Conservation (phyloP, 257 asterid species). For the Capsicum pubescens region DNA sequence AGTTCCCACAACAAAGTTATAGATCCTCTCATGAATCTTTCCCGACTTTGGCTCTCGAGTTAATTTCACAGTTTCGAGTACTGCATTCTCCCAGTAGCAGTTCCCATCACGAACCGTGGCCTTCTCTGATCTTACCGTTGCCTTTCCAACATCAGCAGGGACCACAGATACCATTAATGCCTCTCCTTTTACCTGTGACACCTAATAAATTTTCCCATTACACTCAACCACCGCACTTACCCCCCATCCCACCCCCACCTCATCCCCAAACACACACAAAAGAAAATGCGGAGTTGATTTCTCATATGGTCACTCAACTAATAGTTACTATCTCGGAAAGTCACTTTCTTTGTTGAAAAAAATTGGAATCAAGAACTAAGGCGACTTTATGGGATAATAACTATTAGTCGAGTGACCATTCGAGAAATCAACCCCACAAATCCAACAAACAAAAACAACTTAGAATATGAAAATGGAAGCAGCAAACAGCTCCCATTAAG, state of each 20-base stretch:
- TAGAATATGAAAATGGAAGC: not conserved
- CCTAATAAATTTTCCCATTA: conserved; percentile 43
- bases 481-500: not conserved
- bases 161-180: conserved; percentile 78
- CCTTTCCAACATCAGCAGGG: conserved; percentile 87
- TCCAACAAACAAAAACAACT: not conserved
- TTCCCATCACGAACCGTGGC: conserved; percentile 75
- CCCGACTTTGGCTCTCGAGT: conserved; percentile 77
- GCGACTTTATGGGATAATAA: too few relatives aligned
- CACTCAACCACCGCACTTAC: not conserved
- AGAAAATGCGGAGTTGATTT: too few relatives aligned
- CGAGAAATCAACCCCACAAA: not conserved
- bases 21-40: conserved; percentile 82
- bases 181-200: conserved; percentile 64
- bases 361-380: too few relatives aligned
- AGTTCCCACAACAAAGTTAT: conserved; percentile 83
- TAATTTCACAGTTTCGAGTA: conserved; percentile 78
- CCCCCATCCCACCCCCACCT: not conserved
- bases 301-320: too few relatives aligned
- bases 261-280: not conserved
- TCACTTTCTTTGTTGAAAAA: too few relatives aligned
- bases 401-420: too few relatives aligned
- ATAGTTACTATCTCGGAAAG: too few relatives aligned
- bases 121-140: conserved; percentile 75
- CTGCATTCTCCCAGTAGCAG: conserved; percentile 90